Conservation (phyloP, 164 flowering plant species). For the Liriodendron chinense region DNA sequence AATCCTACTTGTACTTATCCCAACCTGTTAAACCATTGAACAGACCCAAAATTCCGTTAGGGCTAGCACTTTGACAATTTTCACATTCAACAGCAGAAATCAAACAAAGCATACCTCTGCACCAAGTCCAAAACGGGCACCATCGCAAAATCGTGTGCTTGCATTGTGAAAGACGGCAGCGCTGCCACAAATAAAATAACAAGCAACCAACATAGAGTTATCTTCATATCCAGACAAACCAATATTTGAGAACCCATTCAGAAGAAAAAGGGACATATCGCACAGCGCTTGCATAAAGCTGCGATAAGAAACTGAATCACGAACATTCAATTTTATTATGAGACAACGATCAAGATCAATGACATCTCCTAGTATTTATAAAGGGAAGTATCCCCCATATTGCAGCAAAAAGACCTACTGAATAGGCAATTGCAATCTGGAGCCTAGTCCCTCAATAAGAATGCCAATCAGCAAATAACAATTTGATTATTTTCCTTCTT, state of each 20-base stretch:
- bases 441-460: too few species aligned
- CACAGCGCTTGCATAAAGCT: too few species aligned
- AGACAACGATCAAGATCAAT: too few species aligned
- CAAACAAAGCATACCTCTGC: slow-evolving; percentile 72
- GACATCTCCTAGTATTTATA: too few species aligned
- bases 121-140: slow-evolving; percentile 95
- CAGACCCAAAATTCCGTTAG: neutral
- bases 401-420: too few species aligned
- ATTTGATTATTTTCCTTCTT: too few species aligned
- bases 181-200: slow-evolving; percentile 39
- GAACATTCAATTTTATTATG: too few species aligned
- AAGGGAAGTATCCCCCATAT: too few species aligned
- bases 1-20: slow-evolving; percentile 92
- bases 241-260: neutral
- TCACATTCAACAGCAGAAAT: neutral
- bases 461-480: too few species aligned
- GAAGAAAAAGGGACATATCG: too few species aligned
- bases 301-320: too few species aligned
- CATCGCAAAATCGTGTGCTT: slow-evolving; percentile 96
- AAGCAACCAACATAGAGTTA: neutral
- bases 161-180: slow-evolving; percentile 99
- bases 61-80: neutral
- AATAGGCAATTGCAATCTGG: too few species aligned
- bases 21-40: slow-evolving; percentile 55
- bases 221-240: neutral